Conservation (phyloP, 2,329 filamentous ascomycete genomes). For the Paramyrothecium sp. region DNA sequence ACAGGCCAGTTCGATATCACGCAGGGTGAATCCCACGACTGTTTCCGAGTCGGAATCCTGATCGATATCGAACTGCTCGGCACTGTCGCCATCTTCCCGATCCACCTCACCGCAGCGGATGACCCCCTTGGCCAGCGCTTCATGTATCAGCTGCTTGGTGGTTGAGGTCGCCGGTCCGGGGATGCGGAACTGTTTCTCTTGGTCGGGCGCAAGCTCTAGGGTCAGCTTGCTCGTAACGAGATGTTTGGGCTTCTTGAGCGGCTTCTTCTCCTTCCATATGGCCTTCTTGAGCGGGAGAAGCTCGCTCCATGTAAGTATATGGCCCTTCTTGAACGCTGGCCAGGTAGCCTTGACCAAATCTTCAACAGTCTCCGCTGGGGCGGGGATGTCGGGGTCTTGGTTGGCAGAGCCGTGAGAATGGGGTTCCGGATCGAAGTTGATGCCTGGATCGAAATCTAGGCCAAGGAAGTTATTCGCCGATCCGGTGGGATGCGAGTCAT, state of each 20-base stretch:
- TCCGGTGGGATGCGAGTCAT: slow-evolving; percentile 29
- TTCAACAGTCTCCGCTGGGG: slow-evolving; percentile 68
- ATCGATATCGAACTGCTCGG: slow-evolving; percentile 44
- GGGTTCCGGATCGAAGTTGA: slow-evolving; percentile 49
- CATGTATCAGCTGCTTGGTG: slow-evolving; percentile 57
- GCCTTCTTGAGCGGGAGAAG: slow-evolving; percentile 80
- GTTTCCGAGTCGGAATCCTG: slow-evolving; percentile 59
- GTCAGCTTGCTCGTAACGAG: slow-evolving; percentile 85
- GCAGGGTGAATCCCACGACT: slow-evolving; percentile 72
- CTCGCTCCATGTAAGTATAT: slow-evolving; percentile 75
- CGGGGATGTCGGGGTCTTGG: slow-evolving; percentile 63
- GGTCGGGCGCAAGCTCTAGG: slow-evolving; percentile 81
- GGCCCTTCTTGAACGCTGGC: slow-evolving; percentile 75
- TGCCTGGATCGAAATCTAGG: slow-evolving; percentile 45
- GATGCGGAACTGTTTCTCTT: slow-evolving; percentile 83
- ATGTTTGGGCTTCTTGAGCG: slow-evolving; percentile 75
- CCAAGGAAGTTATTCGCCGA: slow-evolving; percentile 33
- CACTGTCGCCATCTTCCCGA: slow-evolving; percentile 29
- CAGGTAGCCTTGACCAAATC: slow-evolving; percentile 79
- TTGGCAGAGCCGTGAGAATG: slow-evolving; percentile 44
- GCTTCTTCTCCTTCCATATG: slow-evolving; percentile 74
- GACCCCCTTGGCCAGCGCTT: slow-evolving; percentile 47
- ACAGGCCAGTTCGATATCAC: slow-evolving; percentile 82
- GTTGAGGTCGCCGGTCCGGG: slow-evolving; percentile 53
- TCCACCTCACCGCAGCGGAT: slow-evolving; percentile 43